Evolutionary conservation across 148 eudicot species (phyloP).

Genomic region (Bassia scoparia): DNA sequence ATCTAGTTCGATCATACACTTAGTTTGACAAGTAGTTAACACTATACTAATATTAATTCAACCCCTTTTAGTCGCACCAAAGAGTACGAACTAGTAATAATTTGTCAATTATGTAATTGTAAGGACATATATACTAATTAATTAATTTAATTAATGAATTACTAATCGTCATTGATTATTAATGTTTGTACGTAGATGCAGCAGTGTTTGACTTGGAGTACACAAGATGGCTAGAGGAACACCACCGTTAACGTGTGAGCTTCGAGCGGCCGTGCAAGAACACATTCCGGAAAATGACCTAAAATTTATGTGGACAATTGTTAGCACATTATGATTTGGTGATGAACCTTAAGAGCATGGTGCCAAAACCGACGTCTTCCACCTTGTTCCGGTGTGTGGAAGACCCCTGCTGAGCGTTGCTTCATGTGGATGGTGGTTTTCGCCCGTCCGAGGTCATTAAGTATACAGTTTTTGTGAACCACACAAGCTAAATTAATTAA

Average conservation of each 20-base stretch:
- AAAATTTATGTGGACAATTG: slow-evolving; percentile 71
- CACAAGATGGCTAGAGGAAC: slow-evolving; percentile 92
- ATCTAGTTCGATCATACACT: too few relatives aligned
- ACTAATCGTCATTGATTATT: background rate
- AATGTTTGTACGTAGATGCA: slow-evolving; percentile 36
- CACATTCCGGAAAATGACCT: slow-evolving; percentile 81
- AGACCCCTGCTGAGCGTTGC: slow-evolving; percentile 91
- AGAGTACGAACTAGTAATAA: background rate
- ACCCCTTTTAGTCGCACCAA: slow-evolving; percentile 7
- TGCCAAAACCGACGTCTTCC: slow-evolving; percentile 77
- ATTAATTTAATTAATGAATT: too few relatives aligned
- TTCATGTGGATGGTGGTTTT: slow-evolving; percentile 92
- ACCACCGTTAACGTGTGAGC: slow-evolving; percentile 78
- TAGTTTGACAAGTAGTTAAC: background rate
- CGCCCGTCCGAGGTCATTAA: slow-evolving; percentile 86
- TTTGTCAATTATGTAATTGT: background rate
- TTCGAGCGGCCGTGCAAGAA: slow-evolving; percentile 77
- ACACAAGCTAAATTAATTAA: background rate
- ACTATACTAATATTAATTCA: background rate
- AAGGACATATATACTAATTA: too few relatives aligned
- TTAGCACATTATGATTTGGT: slow-evolving; percentile 68
- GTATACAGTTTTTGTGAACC: slow-evolving; percentile 24
- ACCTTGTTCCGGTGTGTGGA: slow-evolving; percentile 93
- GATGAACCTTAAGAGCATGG: slow-evolving; percentile 64
- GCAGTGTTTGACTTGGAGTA: slow-evolving; percentile 87